phyloP scores from a whole-genome alignment of 1,284 basidiomycete genomes.

The Ceratobasidium sp. region DNA sequence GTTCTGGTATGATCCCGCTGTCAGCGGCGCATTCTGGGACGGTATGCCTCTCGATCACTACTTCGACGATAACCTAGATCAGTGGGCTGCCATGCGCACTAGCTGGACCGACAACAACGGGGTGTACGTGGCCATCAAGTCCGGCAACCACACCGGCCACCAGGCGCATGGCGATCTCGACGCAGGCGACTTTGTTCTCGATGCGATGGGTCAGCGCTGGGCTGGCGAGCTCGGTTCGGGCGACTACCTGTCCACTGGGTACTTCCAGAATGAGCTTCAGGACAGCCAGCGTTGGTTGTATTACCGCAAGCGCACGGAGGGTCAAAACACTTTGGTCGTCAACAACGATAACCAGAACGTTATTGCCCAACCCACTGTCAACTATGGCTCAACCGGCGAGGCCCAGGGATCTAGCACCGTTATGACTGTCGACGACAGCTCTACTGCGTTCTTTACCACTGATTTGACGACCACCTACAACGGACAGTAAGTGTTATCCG shows the following conservation, averaged over 20 bases:
- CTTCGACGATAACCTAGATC: constrained; percentile 60
- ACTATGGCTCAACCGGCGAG: constrained; percentile 71
- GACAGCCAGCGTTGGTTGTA: constrained; percentile 84
- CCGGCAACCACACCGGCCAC: constrained; percentile 63
- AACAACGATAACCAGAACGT: constrained; percentile 87
- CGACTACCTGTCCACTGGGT: constrained; percentile 73
- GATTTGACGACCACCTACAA: constrained; percentile 88
- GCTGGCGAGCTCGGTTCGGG: constrained; percentile 94
- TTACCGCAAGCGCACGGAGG: constrained; percentile 96
- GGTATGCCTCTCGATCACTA: constrained; percentile 66
- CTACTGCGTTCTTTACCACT: constrained; percentile 86
- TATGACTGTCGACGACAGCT: constrained; percentile 69
- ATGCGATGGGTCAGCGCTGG: constrained; percentile 95
- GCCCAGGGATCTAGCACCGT: constrained; percentile 80
- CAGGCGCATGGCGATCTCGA: constrained; percentile 88
- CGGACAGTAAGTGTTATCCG: constrained; percentile 68
- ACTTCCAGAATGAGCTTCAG: constrained; percentile 81
- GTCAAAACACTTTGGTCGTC: constrained; percentile 95
- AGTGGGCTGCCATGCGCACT: constrained; percentile 69
- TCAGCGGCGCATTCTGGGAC: constrained; percentile 69
- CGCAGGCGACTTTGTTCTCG: constrained; percentile 93
- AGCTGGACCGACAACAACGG: constrained; percentile 70
- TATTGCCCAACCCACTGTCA: constrained; percentile 70
- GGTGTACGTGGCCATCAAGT: constrained; percentile 69
- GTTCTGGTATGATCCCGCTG: constrained; percentile 73